Evolutionary conservation across 148 eudicot genomes (phyloP), one percentile per base, ranked within the genome.

Genomic region (Camellia granthamiana): DNA sequence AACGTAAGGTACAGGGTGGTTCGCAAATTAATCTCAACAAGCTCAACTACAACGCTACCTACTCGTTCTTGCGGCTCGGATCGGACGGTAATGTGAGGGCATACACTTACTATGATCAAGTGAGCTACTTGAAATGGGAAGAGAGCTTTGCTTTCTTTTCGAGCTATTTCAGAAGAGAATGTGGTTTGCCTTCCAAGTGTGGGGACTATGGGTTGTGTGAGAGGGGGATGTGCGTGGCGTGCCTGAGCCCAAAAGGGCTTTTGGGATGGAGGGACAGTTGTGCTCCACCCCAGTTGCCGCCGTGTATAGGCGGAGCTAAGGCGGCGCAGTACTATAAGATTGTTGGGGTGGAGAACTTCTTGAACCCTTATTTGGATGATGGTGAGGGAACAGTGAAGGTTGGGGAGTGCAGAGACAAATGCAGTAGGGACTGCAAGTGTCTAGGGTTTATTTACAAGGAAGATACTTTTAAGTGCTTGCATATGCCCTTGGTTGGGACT

Each of bases 201-300:
- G 86, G 82, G 65, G 16, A 42, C 15, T 85, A 21, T 2, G 88
- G 88, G 38, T 12, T 85, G 5, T 85, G 88, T 46, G 74, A 75
- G 0, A 13, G 66, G 5, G 76, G 75, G 1, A 69, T 64, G 79
- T 85, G 84, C 60, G 84, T 86, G 9, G 88, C 72, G 16, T 86
- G 88, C 65, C 88, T 84, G 47, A 72, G 75, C 14, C 77, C 84
- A 3, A 83, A 81, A 0, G 88, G 88, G 13, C 77, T 86, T 9
- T 0, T 64, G 38, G 84, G 81, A 3, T 86, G 88, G 88, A 83
- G 80, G 64, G 74, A 83, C 12, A 52, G 21, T 8, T 83, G 88
- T 42, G 82, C 68, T 19, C 74, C 88, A 11, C 83, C 79, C 10
- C 21, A 38, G 49, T 6, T 78, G 61, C 73, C 76, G 8, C 13